Evolutionary conservation across 768 basidiomycete genomes (phyloP).

Genomic region (Hemileccinum rubropunctum): DNA sequence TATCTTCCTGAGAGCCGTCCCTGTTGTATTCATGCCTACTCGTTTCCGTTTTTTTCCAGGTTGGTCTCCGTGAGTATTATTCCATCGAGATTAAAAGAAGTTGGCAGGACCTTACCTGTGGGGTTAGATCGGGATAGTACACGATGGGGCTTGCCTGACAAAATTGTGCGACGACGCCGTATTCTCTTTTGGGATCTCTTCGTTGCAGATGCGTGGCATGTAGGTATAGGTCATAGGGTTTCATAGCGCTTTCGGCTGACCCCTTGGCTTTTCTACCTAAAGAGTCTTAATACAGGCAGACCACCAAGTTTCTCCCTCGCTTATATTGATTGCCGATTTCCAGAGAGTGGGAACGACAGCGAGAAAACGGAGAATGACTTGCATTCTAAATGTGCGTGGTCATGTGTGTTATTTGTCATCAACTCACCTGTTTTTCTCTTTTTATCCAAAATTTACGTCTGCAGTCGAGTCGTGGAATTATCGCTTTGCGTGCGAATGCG

Average conservation of each 20-base stretch:
- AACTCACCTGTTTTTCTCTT: too few species aligned
- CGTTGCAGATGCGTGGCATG: conserved; percentile 67
- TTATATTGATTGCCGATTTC: conserved; percentile 67
- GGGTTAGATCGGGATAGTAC: conserved; percentile 57
- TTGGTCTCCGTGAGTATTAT: conserved; percentile 64
- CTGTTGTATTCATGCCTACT: conserved; percentile 9
- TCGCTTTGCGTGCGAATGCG: conserved; percentile 63
- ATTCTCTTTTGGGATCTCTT: conserved; percentile 79
- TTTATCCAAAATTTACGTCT: not conserved
- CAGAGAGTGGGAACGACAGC: conserved; percentile 28
- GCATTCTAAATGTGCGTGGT: conserved; percentile 25
- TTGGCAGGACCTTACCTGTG: conserved; percentile 11
- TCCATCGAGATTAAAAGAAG: conserved; percentile 5
- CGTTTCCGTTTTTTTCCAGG: conserved; percentile 35
- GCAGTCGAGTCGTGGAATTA: conserved; percentile 60
- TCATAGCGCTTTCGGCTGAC: conserved; percentile 9
- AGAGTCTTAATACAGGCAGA: conserved; percentile 70
- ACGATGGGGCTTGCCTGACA: conserved; percentile 59
- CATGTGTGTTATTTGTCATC: not conserved
- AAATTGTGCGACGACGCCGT: conserved; percentile 63
- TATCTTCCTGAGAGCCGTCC: conserved; percentile 1
- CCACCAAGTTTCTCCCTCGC: conserved; percentile 66
- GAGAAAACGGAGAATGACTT: conserved; percentile 23
- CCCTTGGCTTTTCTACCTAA: not conserved
- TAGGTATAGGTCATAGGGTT: conserved; percentile 26